These are phyloP conservation scores for Eimeria falciformis DNA, from an alignment of 169 alveolate genomes.

Conservation along the genomic window DNA sequence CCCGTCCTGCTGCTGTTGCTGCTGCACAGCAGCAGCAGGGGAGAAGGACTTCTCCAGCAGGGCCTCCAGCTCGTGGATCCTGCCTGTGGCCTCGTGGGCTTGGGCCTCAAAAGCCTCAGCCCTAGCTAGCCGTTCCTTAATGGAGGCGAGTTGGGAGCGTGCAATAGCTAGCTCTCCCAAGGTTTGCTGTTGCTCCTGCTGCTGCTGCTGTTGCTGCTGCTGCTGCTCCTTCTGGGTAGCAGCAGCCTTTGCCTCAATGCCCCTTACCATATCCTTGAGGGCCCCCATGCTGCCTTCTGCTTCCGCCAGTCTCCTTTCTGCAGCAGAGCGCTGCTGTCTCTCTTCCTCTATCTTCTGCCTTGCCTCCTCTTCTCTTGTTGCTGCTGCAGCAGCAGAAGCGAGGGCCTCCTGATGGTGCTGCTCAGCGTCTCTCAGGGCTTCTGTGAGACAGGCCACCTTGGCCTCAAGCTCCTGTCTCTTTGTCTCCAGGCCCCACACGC, in stretches of 20 bases:
- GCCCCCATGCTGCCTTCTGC: neutral
- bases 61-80: neutral
- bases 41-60: neutral
- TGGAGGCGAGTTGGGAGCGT: neutral
- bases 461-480: slow-evolving; percentile 8
- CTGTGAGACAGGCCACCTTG: no score
- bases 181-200: neutral
- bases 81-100: neutral
- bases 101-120: neutral
- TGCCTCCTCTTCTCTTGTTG: neutral
- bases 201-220: slow-evolving; percentile 1
- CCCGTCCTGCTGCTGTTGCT: slow-evolving; percentile 21
- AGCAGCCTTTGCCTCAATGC: neutral
- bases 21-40: neutral
- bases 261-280: neutral
- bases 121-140: neutral
- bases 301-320: neutral
- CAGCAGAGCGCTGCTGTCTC: neutral
- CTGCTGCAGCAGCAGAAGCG: neutral
- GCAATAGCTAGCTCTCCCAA: neutral
- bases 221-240: neutral
- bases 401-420: slow-evolving; percentile 23
- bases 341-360: neutral
- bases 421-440: neutral
- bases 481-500: neutral